Percentiles rank a stretch among this genome's conserved stretches.
Conservation (phyloP, 768 basidiomycete species). For the Lactarius vividus region DNA sequence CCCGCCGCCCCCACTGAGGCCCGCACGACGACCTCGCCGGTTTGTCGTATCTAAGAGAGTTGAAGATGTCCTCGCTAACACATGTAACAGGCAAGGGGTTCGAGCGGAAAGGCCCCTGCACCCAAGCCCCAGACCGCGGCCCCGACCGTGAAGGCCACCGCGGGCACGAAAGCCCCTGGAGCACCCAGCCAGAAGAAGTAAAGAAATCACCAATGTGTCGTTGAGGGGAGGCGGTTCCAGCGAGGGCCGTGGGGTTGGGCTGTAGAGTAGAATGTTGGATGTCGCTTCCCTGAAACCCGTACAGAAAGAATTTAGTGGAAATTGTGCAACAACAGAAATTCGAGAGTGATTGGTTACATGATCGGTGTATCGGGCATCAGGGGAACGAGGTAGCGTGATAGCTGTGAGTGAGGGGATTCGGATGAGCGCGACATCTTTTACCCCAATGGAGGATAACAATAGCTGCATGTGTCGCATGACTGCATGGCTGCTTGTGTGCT, state of each 20-base stretch:
- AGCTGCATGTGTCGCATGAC: too few species aligned
- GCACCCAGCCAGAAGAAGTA: slow-evolving; percentile 7
- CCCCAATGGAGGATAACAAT: too few species aligned
- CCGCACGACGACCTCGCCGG: background rate
- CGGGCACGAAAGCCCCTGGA: background rate
- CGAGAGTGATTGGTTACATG: background rate
- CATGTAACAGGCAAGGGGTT: slow-evolving; percentile 1
- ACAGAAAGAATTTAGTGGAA: background rate
- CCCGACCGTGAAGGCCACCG: background rate
- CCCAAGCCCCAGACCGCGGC: background rate
- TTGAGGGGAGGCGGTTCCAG: background rate
- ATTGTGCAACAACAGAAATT: background rate
- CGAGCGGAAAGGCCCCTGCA: background rate
- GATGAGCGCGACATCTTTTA: too few species aligned
- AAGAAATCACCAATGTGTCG: background rate
- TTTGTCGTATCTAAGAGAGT: background rate
- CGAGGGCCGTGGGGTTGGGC: background rate
- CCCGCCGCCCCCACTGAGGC: background rate
- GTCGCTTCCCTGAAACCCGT: background rate
- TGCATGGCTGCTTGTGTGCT: too few species aligned
- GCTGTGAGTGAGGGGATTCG: too few species aligned
- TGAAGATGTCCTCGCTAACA: background rate
- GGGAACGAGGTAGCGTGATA: too few species aligned
- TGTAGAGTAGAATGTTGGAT: background rate
- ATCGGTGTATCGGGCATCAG: background rate